Conservation (phyloP, 495 filamentous ascomycete species). For the Daldinia childiae region DNA sequence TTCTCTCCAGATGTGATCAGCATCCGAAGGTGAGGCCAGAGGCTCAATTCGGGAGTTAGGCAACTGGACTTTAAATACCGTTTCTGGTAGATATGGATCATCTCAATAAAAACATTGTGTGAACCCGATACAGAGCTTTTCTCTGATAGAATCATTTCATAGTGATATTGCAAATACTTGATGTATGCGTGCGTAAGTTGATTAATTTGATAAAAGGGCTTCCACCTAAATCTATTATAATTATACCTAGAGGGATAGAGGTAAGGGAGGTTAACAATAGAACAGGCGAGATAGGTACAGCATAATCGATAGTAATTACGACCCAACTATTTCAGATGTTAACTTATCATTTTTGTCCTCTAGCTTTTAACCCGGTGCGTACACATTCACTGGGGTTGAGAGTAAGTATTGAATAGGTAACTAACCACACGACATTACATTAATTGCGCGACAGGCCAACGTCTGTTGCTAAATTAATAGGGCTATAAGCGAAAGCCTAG, state of each 20-base stretch:
- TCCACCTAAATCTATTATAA: background rate
- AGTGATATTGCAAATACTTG: background rate
- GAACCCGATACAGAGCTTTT: background rate
- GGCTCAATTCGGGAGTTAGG: slow-evolving; percentile 2
- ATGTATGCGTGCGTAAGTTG: background rate
- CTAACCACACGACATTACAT: background rate
- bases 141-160: background rate
- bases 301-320: too few species aligned
- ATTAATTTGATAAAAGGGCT: background rate
- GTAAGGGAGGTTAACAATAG: too few species aligned
- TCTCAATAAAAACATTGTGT: slow-evolving; percentile 27
- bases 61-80: slow-evolving; percentile 10
- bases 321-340: too few species aligned
- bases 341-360: too few species aligned
- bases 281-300: too few species aligned
- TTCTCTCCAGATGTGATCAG: slow-evolving; percentile 4
- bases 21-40: background rate
- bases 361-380: too few species aligned
- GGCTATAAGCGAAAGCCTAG: background rate
- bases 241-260: too few species aligned
- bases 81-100: slow-evolving; percentile 28
- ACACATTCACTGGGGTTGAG: too few species aligned
- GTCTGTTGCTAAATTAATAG: background rate
- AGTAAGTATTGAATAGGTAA: too few species aligned
- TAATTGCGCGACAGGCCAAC: background rate